A percentile compares a stretch with the other conserved stretches of the same genome.
These are phyloP conservation scores for Geosmithia putterillii DNA, from an alignment of 2,329 filamentous ascomycete species.

Conservation along the genomic window DNA sequence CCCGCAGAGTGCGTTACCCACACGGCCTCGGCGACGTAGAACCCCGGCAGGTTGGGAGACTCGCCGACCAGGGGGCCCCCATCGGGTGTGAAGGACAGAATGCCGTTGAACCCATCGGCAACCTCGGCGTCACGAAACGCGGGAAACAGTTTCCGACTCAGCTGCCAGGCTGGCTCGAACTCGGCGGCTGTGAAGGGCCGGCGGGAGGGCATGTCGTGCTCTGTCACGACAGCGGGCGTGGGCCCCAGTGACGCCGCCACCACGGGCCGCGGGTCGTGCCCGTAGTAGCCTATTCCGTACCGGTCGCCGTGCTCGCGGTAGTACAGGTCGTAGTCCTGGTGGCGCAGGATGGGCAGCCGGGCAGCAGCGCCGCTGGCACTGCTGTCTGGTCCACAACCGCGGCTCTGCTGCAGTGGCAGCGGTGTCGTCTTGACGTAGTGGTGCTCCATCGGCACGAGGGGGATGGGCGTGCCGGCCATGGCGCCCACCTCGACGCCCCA, in stretches of 20 bases:
- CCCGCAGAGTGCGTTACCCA: slow-evolving; percentile 57
- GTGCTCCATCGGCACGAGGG: slow-evolving; percentile 47
- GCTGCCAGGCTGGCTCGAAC: slow-evolving; percentile 47
- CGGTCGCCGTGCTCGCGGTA: slow-evolving; percentile 53
- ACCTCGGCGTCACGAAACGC: slow-evolving; percentile 35
- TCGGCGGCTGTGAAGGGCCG: slow-evolving; percentile 46
- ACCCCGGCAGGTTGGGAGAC: slow-evolving; percentile 44
- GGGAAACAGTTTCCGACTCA: slow-evolving; percentile 41
- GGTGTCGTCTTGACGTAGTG: slow-evolving; percentile 52
- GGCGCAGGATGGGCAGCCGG: slow-evolving; percentile 48
- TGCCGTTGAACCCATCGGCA: slow-evolving; percentile 50
- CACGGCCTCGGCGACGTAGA: slow-evolving; percentile 52
- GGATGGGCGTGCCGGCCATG: slow-evolving; percentile 45
- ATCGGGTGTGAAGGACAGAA: slow-evolving; percentile 55
- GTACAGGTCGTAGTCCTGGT: slow-evolving; percentile 53
- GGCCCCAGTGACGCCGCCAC: slow-evolving; percentile 38
- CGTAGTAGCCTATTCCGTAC: slow-evolving; percentile 52
- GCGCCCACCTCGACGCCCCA: slow-evolving; percentile 54
- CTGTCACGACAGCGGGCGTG: slow-evolving; percentile 39
- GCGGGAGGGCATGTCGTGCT: slow-evolving; percentile 52
- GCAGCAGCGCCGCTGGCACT: slow-evolving; percentile 31
- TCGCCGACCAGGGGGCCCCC: slow-evolving; percentile 47
- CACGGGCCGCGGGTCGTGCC: slow-evolving; percentile 49
- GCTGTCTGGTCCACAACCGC: too few relatives aligned
- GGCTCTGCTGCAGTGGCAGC: slow-evolving; percentile 26